These are phyloP conservation scores for Linderina pennispora DNA, from an alignment of 192 early-diverging fungal species.

Conservation along the genomic window DNA sequence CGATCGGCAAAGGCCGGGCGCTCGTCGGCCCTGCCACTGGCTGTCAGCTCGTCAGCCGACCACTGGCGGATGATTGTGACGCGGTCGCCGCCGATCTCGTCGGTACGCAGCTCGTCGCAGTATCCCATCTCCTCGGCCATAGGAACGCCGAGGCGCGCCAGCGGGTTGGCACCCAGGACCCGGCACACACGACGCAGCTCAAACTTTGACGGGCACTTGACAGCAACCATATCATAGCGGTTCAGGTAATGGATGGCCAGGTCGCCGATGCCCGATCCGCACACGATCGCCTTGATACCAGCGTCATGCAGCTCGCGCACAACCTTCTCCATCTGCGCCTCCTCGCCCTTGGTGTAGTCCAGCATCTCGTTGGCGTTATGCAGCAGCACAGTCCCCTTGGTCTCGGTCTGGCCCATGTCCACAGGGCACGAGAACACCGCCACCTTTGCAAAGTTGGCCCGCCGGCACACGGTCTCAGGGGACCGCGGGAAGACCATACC, in stretches of 20 bases:
- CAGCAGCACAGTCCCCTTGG: constrained; percentile 98
- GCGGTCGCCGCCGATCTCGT: constrained; percentile 95
- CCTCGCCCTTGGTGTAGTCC: constrained; percentile 93
- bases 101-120: constrained; percentile 94
- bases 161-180: constrained; percentile 84
- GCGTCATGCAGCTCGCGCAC: constrained; percentile 88
- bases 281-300: constrained; percentile 87
- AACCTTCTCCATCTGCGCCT: constrained; percentile 77
- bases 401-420: constrained; percentile 92
- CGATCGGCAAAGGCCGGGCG: constrained; percentile 63
- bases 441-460: constrained; percentile 81
- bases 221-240: constrained; percentile 82
- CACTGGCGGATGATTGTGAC: constrained; percentile 96
- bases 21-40: not conserved
- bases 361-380: constrained; percentile 96
- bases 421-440: constrained; percentile 92
- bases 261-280: constrained; percentile 85
- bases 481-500: constrained; percentile 98
- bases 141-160: constrained; percentile 89
- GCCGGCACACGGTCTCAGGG: constrained; percentile 69
- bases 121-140: constrained; percentile 96
- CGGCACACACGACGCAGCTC: constrained; percentile 92
- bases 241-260: constrained; percentile 93
- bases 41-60: constrained; percentile 11
- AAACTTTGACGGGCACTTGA: constrained; percentile 92